phyloP scores from a whole-genome alignment of 1,139 yeast species.

The Citeromyces hawaiiensis region DNA sequence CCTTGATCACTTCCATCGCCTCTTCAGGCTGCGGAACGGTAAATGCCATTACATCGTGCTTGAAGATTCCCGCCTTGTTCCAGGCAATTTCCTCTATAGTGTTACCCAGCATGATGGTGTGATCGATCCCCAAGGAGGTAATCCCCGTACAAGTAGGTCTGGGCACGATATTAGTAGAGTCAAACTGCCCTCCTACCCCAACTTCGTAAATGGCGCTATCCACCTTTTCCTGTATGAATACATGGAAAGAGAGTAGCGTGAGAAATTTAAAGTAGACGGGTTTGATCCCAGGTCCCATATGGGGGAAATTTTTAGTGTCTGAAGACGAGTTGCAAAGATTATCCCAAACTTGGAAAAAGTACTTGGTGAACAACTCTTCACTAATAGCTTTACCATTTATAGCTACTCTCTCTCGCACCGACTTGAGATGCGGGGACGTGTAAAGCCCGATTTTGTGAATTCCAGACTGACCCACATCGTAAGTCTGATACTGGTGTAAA shows the following conservation, averaged over 20 bases:
- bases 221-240: constrained; percentile 75
- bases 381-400: constrained; percentile 79
- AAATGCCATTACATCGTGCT: constrained; percentile 51
- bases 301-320: constrained; percentile 49
- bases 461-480: constrained; percentile 5
- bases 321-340: constrained; percentile 47
- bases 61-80: constrained; percentile 94
- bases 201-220: constrained; percentile 93
- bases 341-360: constrained; percentile 94
- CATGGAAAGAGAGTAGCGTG: constrained; percentile 83
- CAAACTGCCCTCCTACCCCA: constrained; percentile 96
- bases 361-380: constrained; percentile 68
- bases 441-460: constrained; percentile 68
- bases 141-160: constrained; percentile 82
- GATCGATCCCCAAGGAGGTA: constrained; percentile 83
- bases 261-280: constrained; percentile 92
- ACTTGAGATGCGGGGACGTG: constrained; percentile 90
- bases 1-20: constrained; percentile 36
- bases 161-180: constrained; percentile 79
- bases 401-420: constrained; percentile 85
- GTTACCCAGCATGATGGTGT: constrained; percentile 75
- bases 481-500: constrained; percentile 39
- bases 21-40: constrained; percentile 40
- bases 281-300: constrained; percentile 56
- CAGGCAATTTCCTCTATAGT: constrained; percentile 87